A percentile compares a stretch with the other conserved stretches of the same genome.
These are phyloP conservation scores for Psidium guajava DNA, from an alignment of 345 rosid genomes.

Conservation along the genomic window DNA sequence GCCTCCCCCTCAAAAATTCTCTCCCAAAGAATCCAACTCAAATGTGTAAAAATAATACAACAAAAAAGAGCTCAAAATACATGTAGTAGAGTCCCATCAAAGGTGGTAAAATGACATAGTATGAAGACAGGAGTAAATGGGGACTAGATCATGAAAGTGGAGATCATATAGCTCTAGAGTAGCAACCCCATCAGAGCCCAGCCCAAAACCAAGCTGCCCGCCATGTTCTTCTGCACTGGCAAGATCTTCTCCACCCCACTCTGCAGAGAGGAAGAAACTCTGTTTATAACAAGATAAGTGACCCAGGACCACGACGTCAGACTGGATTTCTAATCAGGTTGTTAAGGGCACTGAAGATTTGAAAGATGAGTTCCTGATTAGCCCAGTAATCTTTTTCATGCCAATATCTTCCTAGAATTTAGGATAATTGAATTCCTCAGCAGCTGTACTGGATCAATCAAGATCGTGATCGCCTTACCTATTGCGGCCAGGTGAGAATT, in stretches of 20 bases:
- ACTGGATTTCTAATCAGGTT: not conserved
- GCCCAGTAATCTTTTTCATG: not conserved
- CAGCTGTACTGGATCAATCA: not conserved
- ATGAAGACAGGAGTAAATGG: not conserved
- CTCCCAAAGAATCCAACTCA: conserved; percentile 29
- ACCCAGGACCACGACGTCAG: not conserved
- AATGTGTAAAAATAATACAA: conserved; percentile 8
- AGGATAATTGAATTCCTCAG: not conserved
- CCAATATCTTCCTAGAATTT: not conserved
- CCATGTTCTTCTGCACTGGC: conserved; percentile 16
- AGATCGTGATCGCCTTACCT: not conserved
- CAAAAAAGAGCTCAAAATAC: not conserved
- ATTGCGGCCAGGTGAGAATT: not conserved
- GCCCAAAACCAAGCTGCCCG: conserved; percentile 20
- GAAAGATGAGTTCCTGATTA: not conserved
- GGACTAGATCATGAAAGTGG: not conserved
- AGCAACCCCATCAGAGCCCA: conserved; percentile 21
- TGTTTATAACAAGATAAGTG: not conserved
- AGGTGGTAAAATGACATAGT: conserved; percentile 14
- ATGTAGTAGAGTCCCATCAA: not conserved
- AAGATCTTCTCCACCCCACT: conserved; percentile 31
- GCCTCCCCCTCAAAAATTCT: conserved; percentile 16
- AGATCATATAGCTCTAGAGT: conserved; percentile 9
- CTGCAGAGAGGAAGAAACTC: conserved; percentile 17
- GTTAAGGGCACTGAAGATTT: not conserved